phyloP scores from a whole-genome alignment of 805 yeast genomes.

The Wickerhamomyces kurtzmanii region DNA sequence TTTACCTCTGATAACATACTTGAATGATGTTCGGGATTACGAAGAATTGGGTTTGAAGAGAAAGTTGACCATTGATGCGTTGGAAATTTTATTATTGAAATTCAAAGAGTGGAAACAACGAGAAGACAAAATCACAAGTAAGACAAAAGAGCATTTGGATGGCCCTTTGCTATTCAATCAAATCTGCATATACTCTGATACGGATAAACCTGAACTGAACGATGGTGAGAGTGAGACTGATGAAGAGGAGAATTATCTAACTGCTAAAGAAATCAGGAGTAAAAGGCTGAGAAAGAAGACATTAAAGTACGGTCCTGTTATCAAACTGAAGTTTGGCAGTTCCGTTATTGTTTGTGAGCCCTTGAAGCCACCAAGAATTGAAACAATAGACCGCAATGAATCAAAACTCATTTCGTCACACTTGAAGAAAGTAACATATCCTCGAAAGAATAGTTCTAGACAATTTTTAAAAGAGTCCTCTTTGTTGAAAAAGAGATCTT shows the following conservation, averaged over 20 bases:
- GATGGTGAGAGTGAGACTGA: slow-evolving; percentile 19
- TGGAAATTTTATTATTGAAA: slow-evolving; percentile 10
- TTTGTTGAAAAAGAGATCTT: too few relatives aligned
- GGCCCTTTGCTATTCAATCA: too few relatives aligned
- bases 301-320: slow-evolving; percentile 12
- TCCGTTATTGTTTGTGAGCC: slow-evolving; percentile 15
- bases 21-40: slow-evolving; percentile 34
- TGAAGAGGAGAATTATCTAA: slow-evolving; percentile 12
- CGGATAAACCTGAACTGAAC: too few relatives aligned
- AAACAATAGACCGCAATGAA: too few relatives aligned
- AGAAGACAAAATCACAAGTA: slow-evolving; percentile 14
- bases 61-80: slow-evolving; percentile 40
- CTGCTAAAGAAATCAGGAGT: slow-evolving; percentile 9
- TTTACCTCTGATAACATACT: slow-evolving; percentile 36
- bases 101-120: slow-evolving; percentile 9
- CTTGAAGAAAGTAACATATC: too few relatives aligned
- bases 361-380: slow-evolving; percentile 13
- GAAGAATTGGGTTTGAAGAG: slow-evolving; percentile 43
- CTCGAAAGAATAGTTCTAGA: too few relatives aligned
- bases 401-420: too few relatives aligned
- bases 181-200: too few relatives aligned
- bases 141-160: too few relatives aligned
- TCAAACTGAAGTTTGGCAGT: slow-evolving; percentile 13
- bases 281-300: slow-evolving; percentile 7
- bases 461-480: too few relatives aligned